Evolutionary conservation across 257 asterid species (phyloP).

Genomic region (Scutellaria galericulata): DNA sequence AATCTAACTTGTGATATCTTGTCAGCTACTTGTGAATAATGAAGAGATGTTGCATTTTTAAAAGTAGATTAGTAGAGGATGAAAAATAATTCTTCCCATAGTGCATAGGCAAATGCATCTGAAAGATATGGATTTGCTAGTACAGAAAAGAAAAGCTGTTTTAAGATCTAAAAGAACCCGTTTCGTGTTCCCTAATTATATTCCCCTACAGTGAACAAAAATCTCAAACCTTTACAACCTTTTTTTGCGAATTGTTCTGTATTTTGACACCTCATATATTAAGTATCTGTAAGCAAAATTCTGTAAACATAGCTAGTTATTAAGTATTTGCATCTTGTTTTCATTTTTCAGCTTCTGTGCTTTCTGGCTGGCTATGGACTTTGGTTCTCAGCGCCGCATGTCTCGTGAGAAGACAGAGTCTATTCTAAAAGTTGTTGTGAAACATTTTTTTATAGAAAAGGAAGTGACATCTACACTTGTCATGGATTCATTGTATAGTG

Average conservation of each 20-base stretch:
- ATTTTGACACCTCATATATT: background rate
- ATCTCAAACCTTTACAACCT: background rate
- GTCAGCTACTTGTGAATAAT: background rate
- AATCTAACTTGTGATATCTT: conserved; percentile 9
- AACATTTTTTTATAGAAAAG: conserved; percentile 88
- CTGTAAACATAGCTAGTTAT: background rate
- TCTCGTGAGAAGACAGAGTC: conserved; percentile 75
- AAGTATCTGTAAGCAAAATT: conserved; percentile 8
- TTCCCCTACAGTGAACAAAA: background rate
- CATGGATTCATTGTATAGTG: conserved; percentile 95
- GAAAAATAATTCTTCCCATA: background rate
- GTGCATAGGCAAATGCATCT: conserved; percentile 21
- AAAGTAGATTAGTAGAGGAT: background rate
- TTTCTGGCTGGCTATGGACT: conserved; percentile 89
- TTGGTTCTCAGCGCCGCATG: conserved; percentile 65
- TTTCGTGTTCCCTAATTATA: background rate
- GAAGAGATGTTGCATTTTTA: background rate
- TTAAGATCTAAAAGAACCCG: conserved; percentile 21
- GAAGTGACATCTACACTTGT: conserved; percentile 96
- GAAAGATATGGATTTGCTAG: conserved; percentile 11
- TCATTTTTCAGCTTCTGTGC: conserved; percentile 72
- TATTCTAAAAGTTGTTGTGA: conserved; percentile 79
- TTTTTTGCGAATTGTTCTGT: conserved; percentile 5
- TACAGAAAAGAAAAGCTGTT: background rate
- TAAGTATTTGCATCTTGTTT: conserved; percentile 33